Evolutionary conservation across 495 filamentous ascomycete species (phyloP), one percentile per base, ranked within the genome.

Genomic region (Penicillium desertorum): DNA sequence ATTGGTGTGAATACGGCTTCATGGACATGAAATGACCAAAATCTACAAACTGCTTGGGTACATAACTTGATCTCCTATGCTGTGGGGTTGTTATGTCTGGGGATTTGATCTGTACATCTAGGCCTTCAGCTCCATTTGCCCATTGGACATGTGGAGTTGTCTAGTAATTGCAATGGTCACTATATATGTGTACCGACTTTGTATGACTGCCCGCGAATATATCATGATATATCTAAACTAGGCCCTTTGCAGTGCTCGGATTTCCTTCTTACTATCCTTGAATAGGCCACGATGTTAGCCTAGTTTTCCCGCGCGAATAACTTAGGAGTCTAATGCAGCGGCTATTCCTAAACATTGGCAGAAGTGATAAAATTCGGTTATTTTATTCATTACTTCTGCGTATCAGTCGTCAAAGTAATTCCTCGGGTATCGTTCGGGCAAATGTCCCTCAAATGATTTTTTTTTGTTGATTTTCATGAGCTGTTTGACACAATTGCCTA

Each of bases 401-500:
- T 60, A 61, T 55, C 53, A 44, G 54, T 66, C 59, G 46, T 65
- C 60, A 53, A 60, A 51, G 54, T 63, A 54, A 59, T 57, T 58
- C 52, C 58, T 62, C 56, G 65, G 65, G 63, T 68, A 68, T 68
- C 58, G 44, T 68, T 68, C 45, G 42, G 41, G 60, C 32, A 25
- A 47, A 53, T 55, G 43, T 14, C 39, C 56, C 37, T 57, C 25
- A 36, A 37, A 29, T 17, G 19, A 6, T n/a, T n/a, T 54, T 32
- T 51, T 51, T n/a, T 37, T 45, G 25, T 44, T 55, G 9, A 53
- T 56, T 50, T 50, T 32, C 9, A n/a, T 17, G 25, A 17, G 17
- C n/a, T 39, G 23, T 36, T 20, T 42, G n/a, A 25, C 32, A 34
- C 42, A n/a, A 45, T 32, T 30, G 48, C 48, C 39, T 65, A 44